phyloP scores from a whole-genome alignment of 2,329 filamentous ascomycete genomes.

The Botrytis elliptica region DNA sequence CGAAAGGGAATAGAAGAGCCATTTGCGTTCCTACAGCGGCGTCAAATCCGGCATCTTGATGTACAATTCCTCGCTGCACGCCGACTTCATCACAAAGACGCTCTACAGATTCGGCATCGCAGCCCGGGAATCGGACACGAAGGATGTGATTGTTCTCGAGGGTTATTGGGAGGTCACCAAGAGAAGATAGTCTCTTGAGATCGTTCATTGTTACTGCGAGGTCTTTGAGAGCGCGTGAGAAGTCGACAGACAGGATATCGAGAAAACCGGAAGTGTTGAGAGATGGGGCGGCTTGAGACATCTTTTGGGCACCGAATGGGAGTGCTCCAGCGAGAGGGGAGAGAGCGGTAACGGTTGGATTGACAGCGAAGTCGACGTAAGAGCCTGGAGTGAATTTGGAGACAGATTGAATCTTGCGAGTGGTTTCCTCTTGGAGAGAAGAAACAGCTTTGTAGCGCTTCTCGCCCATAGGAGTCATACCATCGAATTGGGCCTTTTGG shows the following conservation, averaged over 20 bases:
- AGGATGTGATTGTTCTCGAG: slow-evolving; percentile 62
- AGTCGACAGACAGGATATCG: slow-evolving; percentile 82
- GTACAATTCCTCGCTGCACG: slow-evolving; percentile 74
- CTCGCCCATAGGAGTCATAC: slow-evolving; percentile 69
- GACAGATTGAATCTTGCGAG: slow-evolving; percentile 62
- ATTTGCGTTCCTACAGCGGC: slow-evolving; percentile 64
- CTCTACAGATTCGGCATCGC: slow-evolving; percentile 80
- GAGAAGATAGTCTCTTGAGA: slow-evolving; percentile 68
- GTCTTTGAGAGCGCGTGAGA: slow-evolving; percentile 82
- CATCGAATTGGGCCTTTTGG: slow-evolving; percentile 84
- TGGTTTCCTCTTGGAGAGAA: slow-evolving; percentile 68
- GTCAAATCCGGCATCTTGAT: slow-evolving; percentile 75
- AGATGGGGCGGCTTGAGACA: slow-evolving; percentile 50
- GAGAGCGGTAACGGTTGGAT: slow-evolving; percentile 86
- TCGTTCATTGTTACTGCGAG: slow-evolving; percentile 77
- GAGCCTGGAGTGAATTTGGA: slow-evolving; percentile 65
- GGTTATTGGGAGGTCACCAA: slow-evolving; percentile 82
- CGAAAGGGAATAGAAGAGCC: slow-evolving; percentile 83
- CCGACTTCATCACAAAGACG: slow-evolving; percentile 81
- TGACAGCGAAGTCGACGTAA: slow-evolving; percentile 83
- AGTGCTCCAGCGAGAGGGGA: slow-evolving; percentile 64
- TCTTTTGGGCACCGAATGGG: slow-evolving; percentile 42
- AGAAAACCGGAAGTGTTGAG: slow-evolving; percentile 82
- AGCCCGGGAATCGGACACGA: slow-evolving; percentile 85
- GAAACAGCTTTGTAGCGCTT: slow-evolving; percentile 79